Evolutionary conservation across 306 rosid species (phyloP).

Genomic region (Psophocarpus tetragonolobus): DNA sequence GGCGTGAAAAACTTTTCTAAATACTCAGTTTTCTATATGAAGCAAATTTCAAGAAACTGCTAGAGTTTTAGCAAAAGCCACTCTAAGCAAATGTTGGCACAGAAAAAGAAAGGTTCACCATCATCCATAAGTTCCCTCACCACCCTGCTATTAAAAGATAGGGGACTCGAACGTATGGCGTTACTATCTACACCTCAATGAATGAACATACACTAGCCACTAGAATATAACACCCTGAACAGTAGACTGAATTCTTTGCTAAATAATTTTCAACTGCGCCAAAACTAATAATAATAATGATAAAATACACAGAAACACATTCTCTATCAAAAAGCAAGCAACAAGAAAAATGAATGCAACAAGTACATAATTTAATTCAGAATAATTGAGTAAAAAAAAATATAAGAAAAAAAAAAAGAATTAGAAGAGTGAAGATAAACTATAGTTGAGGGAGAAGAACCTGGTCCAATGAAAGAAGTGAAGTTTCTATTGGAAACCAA

Average conservation of each 20-base stretch:
- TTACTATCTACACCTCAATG: background rate
- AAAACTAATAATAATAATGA: background rate
- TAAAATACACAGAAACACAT: background rate
- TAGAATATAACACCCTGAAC: background rate
- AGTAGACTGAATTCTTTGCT: background rate
- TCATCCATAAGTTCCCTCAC: background rate
- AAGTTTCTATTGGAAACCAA: conserved; percentile 62
- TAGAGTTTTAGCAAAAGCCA: background rate
- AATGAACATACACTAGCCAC: background rate
- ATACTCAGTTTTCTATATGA: background rate
- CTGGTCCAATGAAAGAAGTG: conserved; percentile 58
- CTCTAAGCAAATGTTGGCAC: conserved; percentile 14
- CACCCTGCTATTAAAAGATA: background rate
- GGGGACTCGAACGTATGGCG: background rate
- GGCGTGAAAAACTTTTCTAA: background rate
- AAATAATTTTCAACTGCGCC: background rate
- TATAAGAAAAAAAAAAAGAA: background rate
- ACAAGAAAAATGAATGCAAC: background rate
- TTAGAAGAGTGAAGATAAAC: background rate
- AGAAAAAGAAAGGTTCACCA: background rate
- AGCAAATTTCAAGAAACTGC: background rate
- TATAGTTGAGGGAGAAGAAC: conserved; percentile 27
- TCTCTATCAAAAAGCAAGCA: background rate
- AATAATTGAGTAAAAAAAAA: background rate
- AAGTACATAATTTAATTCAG: conserved; percentile 2